Evolutionary conservation across 164 flowering plant species (phyloP).

Genomic region (Tetracentron sinense): DNA sequence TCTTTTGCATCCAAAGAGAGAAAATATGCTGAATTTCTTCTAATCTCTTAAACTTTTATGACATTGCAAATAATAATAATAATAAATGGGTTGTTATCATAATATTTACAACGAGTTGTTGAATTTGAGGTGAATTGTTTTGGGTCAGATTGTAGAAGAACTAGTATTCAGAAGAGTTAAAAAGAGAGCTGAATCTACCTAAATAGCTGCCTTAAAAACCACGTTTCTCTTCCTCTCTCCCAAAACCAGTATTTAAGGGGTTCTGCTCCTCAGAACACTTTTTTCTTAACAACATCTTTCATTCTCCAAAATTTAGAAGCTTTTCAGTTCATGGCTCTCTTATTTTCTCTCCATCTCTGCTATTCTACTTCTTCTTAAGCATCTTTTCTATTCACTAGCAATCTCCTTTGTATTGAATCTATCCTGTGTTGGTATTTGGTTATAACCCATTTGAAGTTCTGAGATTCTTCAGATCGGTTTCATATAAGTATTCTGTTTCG

Average conservation of each 20-base stretch:
- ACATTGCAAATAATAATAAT: not conserved
- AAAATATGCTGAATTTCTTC: not conserved
- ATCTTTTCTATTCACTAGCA: not conserved
- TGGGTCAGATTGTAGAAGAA: conserved; percentile 28
- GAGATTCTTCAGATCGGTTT: not conserved
- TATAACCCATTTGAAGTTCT: conserved; percentile 12
- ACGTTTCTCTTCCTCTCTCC: conserved; percentile 60
- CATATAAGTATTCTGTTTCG: not conserved
- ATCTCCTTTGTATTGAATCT: conserved; percentile 2
- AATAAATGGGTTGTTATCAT: conserved; percentile 1
- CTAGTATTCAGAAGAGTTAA: conserved; percentile 14
- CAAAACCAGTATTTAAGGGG: conserved; percentile 46
- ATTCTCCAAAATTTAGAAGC: conserved; percentile 4
- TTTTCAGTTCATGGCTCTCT: conserved; percentile 9
- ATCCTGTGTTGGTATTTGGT: conserved; percentile 7
- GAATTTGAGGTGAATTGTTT: conserved; percentile 15
- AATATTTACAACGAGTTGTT: not conserved
- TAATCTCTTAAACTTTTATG: not conserved
- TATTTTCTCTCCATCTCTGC: conserved; percentile 11
- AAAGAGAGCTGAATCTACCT: conserved; percentile 29
- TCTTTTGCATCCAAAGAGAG: not conserved
- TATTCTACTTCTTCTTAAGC: conserved; percentile 3
- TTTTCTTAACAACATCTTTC: conserved; percentile 22
- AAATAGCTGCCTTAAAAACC: conserved; percentile 50
- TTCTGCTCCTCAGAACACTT: conserved; percentile 23